These are phyloP conservation scores for Globisporangium cylindrosporum DNA, from an alignment of 352 stramenopile species.

Conservation along the genomic window DNA sequence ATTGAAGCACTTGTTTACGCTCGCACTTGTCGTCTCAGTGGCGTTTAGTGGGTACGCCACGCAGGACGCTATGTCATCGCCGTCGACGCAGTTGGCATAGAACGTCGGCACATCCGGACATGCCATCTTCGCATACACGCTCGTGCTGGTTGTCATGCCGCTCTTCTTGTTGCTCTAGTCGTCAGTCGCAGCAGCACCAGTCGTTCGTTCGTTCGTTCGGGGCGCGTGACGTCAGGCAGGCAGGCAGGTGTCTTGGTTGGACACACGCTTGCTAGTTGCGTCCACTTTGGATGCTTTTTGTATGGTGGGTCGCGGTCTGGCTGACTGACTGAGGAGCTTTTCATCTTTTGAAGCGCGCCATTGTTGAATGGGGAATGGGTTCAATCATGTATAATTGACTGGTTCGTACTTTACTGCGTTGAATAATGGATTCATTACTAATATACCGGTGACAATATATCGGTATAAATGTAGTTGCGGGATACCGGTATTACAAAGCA, in stretches of 20 bases:
- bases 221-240: background rate
- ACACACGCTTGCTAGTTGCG: background rate
- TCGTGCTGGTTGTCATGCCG: background rate
- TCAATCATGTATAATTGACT: no score
- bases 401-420: no score
- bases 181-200: background rate
- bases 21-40: background rate
- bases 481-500: no score
- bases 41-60: conserved; percentile 9
- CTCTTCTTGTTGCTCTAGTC: background rate
- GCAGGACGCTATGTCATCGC: background rate
- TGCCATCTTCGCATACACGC: background rate
- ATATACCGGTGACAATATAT: no score
- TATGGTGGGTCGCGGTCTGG: background rate
- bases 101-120: conserved; percentile 11
- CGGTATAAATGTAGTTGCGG: no score
- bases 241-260: no score
- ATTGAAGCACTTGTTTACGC: conserved; percentile 1
- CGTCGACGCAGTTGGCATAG: conserved; percentile 4
- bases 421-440: no score
- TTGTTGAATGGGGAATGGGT: background rate
- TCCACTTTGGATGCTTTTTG: no score
- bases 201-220: background rate
- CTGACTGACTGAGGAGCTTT: background rate
- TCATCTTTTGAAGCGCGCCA: background rate